These are phyloP conservation scores for Bocquillonia castaneifolia DNA, from an alignment of 441 rosid genomes.

Conservation along the genomic window DNA sequence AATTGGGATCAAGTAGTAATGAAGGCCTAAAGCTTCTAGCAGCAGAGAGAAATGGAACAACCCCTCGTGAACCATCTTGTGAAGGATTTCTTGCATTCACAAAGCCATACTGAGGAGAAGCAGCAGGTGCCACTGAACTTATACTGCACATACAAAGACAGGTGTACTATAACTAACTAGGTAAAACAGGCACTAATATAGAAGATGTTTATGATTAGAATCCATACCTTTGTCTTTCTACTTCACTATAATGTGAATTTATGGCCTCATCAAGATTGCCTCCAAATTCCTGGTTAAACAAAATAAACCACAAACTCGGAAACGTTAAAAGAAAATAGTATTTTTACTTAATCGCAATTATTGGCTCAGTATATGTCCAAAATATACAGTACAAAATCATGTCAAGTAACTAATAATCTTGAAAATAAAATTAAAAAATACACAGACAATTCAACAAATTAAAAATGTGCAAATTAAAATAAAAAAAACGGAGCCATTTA, in stretches of 20 bases:
- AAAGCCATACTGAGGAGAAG: slow-evolving; percentile 30
- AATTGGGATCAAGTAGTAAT: slow-evolving; percentile 58
- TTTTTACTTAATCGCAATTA: no score
- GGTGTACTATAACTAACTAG: neutral
- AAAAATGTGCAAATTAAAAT: no score
- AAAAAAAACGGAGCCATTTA: no score
- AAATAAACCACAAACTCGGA: neutral
- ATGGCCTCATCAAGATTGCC: slow-evolving; percentile 68
- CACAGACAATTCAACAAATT: no score
- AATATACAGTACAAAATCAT: no score
- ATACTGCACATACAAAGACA: slow-evolving; percentile 30
- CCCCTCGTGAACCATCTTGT: slow-evolving; percentile 36
- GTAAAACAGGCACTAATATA: neutral
- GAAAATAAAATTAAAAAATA: no score
- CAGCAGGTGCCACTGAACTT: slow-evolving; percentile 29
- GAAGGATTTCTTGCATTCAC: slow-evolving; percentile 33
- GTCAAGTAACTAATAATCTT: no score
- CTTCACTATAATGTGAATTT: slow-evolving; percentile 59
- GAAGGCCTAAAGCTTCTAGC: slow-evolving; percentile 71
- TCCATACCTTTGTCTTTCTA: slow-evolving; percentile 49
- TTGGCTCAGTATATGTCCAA: no score
- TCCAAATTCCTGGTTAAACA: slow-evolving; percentile 55
- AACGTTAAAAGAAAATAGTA: neutral
- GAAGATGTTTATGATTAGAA: neutral
- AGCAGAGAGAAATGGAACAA: slow-evolving; percentile 54